Evolutionary conservation across 176 grass and related monocot species (phyloP), one percentile per base, ranked within the genome.

Genomic region (Coix lacrymajobi): DNA sequence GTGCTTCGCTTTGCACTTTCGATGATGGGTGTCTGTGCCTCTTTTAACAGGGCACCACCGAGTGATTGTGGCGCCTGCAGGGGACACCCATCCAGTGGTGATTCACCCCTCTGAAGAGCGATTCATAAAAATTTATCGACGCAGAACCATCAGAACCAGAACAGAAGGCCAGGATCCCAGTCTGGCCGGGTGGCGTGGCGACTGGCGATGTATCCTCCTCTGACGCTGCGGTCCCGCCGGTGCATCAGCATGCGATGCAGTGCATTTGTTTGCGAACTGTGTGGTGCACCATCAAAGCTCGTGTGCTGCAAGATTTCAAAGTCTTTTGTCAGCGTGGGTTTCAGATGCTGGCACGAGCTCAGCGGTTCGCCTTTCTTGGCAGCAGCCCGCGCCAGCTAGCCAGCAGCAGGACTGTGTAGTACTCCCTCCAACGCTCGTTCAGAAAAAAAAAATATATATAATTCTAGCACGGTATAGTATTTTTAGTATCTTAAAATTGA

Each of bases 11-110:
- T 6, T 54, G 14, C 34, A n/a, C n/a, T n/a, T 45, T 84, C 11
- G 48, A 83, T 84, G 48, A 83, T 84, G 58, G 58, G 36, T 67
- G 65, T 30, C 19, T 69, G 65, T 36, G 46, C 52, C 52, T 36
- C 38, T 81, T 81, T 46, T 61, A 62, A 34, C 71, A 26, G 37
- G 48, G 79, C 73, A 33, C 33, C 73, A 33, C 33, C 17, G 4
- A 78, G 86, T 66, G 66, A 36, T 7, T 73, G 26, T 45, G 65
- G 57, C 37, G 69, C 34, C n/a, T 31, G 68, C 61, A 30, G 80
- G 74, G 66, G 80, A 79, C 33, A 33, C 3, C 3, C 67, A 84
- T 40, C 13, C 19, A 25, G 73, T 51, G 70, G 61, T 75, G 78
- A 34, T 46, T 33, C 17, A 17, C 56, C 78, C 78, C 11, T 20